phyloP scores from a whole-genome alignment of 2,329 filamentous ascomycete genomes.

The Aspergillus pseudoviridinutans region DNA sequence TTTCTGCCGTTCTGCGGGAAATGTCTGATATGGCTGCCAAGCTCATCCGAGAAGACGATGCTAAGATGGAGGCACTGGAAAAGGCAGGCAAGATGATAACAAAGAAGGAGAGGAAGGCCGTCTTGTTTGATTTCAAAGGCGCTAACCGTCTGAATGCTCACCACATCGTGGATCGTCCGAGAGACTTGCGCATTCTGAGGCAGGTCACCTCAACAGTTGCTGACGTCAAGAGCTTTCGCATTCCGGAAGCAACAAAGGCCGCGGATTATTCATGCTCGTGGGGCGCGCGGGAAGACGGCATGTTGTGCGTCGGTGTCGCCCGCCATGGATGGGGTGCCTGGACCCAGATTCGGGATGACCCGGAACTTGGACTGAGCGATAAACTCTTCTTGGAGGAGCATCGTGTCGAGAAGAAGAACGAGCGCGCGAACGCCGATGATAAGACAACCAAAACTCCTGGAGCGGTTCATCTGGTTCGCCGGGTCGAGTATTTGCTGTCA shows the following conservation, averaged over 20 bases:
- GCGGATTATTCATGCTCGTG: constrained; percentile 89
- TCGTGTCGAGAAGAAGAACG: constrained; percentile 95
- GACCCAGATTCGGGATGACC: constrained; percentile 88
- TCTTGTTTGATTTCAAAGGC: constrained; percentile 89
- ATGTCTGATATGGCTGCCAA: constrained; percentile 68
- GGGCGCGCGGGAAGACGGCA: constrained; percentile 91
- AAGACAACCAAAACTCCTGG: constrained; percentile 73
- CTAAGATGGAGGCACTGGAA: constrained; percentile 61
- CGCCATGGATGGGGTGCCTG: constrained; percentile 94
- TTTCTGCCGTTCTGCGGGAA: constrained; percentile 71
- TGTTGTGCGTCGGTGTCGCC: constrained; percentile 91
- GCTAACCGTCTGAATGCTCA: constrained; percentile 95
- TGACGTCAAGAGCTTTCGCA: constrained; percentile 76
- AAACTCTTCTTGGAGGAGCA: constrained; percentile 98
- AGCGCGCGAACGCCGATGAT: constrained; percentile 64
- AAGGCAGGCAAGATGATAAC: constrained; percentile 75
- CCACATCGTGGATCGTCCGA: constrained; percentile 85
- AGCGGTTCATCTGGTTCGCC: constrained; percentile 92
- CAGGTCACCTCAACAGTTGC: constrained; percentile 61
- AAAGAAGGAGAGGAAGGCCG: constrained; percentile 97
- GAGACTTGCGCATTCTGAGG: constrained; percentile 80
- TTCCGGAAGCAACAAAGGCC: constrained; percentile 86
- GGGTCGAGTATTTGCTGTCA: constrained; percentile 92
- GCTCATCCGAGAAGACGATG: constrained; percentile 70
- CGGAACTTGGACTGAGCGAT: constrained; percentile 76